Base-by-base conservation (phyloP, 805 yeast genomes). In the Isabelozyma heimii region DNA sequence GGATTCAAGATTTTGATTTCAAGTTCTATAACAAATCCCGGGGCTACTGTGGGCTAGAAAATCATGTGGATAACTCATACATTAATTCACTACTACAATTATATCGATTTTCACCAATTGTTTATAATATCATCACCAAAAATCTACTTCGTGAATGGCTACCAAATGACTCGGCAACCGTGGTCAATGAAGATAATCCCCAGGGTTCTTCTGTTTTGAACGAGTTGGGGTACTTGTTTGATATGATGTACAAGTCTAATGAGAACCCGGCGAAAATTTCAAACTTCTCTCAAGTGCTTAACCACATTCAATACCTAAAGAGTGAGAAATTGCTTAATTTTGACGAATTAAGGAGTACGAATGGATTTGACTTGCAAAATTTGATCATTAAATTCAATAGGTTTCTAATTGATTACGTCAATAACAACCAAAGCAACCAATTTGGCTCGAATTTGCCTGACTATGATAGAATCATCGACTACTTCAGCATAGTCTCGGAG, bases 1-100 rank as follows among this genome's bases (percentile, higher is more conserved):
- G 99, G 26, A 91, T 94, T 28, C 90, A 87, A 56, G 97, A 91
- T 65, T 94, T 94, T 68, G 97, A 92, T 69, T 92, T 94, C 63
- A 84, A 81, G 47, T 86, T 84, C 58, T 92, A 87, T 72, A 92
- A 92, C 62, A 75, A 76, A 38, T 87, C 97, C 0, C 52, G 60
- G 1, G 17, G n/a, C 13, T 26, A 16, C 17, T 82, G 97, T 1
- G 97, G 98, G 0, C 73, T 92, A n/a, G 98, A 94, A 64, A 85
- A 91, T 8, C 94, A 91, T 60, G 77, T 87, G 9, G 89, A 86
- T 46, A 89, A 88, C 57, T 79, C 94, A 0, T 81, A 87, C 50
- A 60, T 69, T 35, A 94, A 94, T 63, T 76, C 96, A 0, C 66
- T 91, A 26, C 55, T 94, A 6, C 97, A 94, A 63, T 62, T 92